Evolutionary conservation across 2,329 filamentous ascomycete genomes (phyloP).

Genomic region (Trichoderma sp.): DNA sequence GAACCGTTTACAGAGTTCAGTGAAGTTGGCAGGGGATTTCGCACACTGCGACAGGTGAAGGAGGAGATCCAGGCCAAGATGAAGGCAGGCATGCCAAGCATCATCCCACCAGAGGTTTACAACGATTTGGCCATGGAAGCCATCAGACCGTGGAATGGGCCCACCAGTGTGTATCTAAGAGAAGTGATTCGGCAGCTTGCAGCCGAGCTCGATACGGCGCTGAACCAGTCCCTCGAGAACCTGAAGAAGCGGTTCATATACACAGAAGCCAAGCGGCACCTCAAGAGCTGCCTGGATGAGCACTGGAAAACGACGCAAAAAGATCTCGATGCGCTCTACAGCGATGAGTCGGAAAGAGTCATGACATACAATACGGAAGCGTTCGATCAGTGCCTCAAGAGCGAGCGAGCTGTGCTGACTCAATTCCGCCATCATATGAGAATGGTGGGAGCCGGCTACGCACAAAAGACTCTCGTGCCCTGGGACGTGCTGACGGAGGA

Average conservation of each 20-base stretch:
- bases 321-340: constrained; percentile 46
- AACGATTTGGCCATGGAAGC: constrained; percentile 56
- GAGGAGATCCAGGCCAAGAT: constrained; percentile 54
- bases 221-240: constrained; percentile 47
- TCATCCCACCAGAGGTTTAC: constrained; percentile 60
- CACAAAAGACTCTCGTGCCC: constrained; percentile 31
- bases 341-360: constrained; percentile 53
- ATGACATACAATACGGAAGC: constrained; percentile 56
- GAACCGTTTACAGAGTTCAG: constrained; percentile 42
- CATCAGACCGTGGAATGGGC: constrained; percentile 56
- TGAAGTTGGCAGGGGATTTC: constrained; percentile 40
- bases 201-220: constrained; percentile 44
- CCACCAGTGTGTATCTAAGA: constrained; percentile 49
- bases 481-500: constrained; percentile 50
- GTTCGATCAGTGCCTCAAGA: constrained; percentile 44
- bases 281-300: constrained; percentile 45
- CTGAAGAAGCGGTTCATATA: constrained; percentile 51
- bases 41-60: constrained; percentile 52
- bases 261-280: constrained; percentile 43
- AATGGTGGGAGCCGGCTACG: constrained; percentile 41
- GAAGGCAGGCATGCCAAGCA: constrained; percentile 56
- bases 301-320: constrained; percentile 37
- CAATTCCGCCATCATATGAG: constrained; percentile 51
- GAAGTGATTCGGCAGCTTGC: constrained; percentile 50
- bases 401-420: constrained; percentile 46